phyloP scores from a whole-genome alignment of 371 early-diverging fungal species.

The Lichtheimia ramosa region DNA sequence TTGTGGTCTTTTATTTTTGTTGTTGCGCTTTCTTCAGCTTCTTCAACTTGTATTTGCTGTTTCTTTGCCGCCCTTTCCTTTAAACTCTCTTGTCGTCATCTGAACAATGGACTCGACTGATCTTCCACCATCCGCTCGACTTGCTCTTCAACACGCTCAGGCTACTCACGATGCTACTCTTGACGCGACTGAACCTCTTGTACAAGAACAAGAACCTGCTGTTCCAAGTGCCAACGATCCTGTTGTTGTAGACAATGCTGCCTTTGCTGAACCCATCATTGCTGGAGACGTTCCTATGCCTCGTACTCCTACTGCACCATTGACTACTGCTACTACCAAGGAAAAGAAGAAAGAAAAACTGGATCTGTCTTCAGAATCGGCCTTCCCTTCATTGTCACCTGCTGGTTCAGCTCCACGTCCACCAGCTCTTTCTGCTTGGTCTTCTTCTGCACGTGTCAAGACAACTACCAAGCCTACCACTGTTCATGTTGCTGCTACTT shows the following conservation, averaged over 20 bases:
- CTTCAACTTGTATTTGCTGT: background rate
- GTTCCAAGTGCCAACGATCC: slow-evolving; percentile 49
- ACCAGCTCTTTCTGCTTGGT: slow-evolving; percentile 48
- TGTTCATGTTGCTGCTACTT: slow-evolving; percentile 18
- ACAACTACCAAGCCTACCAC: slow-evolving; percentile 9
- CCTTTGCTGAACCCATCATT: slow-evolving; percentile 45
- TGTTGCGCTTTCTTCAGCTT: background rate
- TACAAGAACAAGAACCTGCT: slow-evolving; percentile 25
- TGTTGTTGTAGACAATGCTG: slow-evolving; percentile 32
- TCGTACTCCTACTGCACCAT: slow-evolving; percentile 32
- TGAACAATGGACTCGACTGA: slow-evolving; percentile 24
- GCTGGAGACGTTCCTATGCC: slow-evolving; percentile 48
- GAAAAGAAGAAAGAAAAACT: slow-evolving; percentile 25
- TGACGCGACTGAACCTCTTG: slow-evolving; percentile 11
- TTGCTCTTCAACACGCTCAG: slow-evolving; percentile 49
- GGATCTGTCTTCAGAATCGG: slow-evolving; percentile 65
- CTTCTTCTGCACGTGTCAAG: slow-evolving; percentile 54
- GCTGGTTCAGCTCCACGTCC: slow-evolving; percentile 45
- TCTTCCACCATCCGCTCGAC: slow-evolving; percentile 48
- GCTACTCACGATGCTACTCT: slow-evolving; percentile 17
- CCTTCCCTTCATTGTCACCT: slow-evolving; percentile 73
- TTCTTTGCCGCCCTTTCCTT: slow-evolving; percentile 3
- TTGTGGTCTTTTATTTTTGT: background rate
- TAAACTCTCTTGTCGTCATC: slow-evolving; percentile 4
- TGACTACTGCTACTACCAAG: slow-evolving; percentile 7